A percentile compares a stretch with the other conserved stretches of the same genome.
These are phyloP conservation scores for Saccharomyces hybrid DNA, from an alignment of 1,139 yeast genomes.

Conservation along the genomic window DNA sequence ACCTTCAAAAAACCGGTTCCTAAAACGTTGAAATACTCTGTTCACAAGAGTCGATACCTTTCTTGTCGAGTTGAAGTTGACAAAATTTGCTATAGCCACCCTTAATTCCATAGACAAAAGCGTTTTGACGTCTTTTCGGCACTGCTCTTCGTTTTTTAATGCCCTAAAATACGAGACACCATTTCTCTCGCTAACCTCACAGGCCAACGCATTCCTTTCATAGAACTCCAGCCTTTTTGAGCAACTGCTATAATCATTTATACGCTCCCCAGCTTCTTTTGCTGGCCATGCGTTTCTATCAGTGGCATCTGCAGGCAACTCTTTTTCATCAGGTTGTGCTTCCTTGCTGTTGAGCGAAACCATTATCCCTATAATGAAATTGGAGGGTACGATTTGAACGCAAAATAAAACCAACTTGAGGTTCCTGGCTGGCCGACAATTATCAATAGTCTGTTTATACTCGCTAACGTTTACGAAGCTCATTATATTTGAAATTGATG, in stretches of 20 bases:
- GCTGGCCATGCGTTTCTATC: constrained; percentile 57
- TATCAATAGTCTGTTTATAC: neutral
- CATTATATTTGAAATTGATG: neutral
- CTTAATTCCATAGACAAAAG: constrained; percentile 78
- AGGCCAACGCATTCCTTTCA: constrained; percentile 62
- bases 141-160: constrained; percentile 53
- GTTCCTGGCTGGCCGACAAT: neutral
- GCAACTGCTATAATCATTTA: constrained; percentile 60
- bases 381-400: neutral
- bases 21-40: neutral
- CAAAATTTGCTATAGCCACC: constrained; percentile 69
- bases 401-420: neutral
- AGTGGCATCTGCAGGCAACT: constrained; percentile 39
- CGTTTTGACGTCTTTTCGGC: constrained; percentile 55
- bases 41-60: neutral
- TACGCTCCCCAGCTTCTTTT: constrained; percentile 80
- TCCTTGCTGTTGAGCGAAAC: constrained; percentile 60
- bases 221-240: constrained; percentile 56
- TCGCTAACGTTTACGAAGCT: neutral
- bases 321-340: constrained; percentile 45
- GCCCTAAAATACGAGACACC: constrained; percentile 81
- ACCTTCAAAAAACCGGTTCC: neutral
- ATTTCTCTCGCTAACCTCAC: constrained; percentile 85
- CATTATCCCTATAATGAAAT: constrained; percentile 27
- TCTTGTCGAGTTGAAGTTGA: constrained; percentile 45